Conservation (phyloP, 176 grass and related monocot genomes). For the Ampelocalamus luodianensis region DNA sequence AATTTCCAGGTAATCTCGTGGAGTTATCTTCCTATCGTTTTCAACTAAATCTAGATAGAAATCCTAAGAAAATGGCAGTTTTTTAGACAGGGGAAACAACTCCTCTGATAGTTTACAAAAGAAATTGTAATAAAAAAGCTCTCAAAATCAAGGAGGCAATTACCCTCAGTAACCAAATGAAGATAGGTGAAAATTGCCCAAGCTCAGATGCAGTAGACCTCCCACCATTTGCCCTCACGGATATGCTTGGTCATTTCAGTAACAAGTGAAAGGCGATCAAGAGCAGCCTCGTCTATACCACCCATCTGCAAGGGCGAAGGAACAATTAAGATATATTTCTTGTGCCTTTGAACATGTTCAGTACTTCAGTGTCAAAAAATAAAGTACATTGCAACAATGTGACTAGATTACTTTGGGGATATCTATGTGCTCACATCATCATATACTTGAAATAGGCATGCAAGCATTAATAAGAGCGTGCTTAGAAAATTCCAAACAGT, state of each 20-base stretch:
- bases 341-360: constrained; percentile 8
- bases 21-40: constrained; percentile 65
- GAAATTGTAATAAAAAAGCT: constrained; percentile 22
- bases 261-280: constrained; percentile 83
- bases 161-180: constrained; percentile 83
- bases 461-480: neutral
- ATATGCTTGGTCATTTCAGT: constrained; percentile 94
- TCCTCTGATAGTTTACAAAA: neutral
- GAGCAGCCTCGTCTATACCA: constrained; percentile 78
- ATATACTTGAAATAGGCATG: neutral
- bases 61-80: constrained; percentile 55
- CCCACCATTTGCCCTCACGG: constrained; percentile 70
- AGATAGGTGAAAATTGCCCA: constrained; percentile 80
- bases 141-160: constrained; percentile 18
- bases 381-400: neutral
- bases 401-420: neutral
- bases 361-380: neutral
- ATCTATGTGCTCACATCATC: neutral
- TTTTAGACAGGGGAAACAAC: constrained; percentile 11
- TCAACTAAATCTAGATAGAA: constrained; percentile 82
- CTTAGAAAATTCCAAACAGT: neutral
- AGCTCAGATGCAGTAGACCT: constrained; percentile 63
- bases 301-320: constrained; percentile 64
- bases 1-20: constrained; percentile 79
- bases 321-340: constrained; percentile 26